A percentile compares a stretch with the other conserved stretches of the same genome.
Conservation (phyloP, 371 early-diverging fungal species). For the Basidiobolus meristosporus region DNA sequence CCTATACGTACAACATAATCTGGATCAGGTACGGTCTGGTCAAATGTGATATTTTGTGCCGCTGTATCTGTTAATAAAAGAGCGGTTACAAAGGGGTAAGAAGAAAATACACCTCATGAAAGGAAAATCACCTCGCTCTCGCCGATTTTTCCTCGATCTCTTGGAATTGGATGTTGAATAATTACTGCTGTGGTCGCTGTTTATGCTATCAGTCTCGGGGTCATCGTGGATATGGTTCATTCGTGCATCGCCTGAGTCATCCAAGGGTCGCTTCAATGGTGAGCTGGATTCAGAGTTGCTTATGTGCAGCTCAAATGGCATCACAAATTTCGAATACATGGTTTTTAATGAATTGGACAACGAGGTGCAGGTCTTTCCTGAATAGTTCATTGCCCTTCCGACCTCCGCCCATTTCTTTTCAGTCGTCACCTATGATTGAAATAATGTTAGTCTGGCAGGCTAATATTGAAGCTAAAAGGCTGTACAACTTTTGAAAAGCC, state of each 20-base stretch:
- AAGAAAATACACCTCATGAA: no score
- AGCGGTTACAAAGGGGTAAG: no score
- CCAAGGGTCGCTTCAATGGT: slow-evolving; percentile 10
- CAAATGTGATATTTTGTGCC: no score
- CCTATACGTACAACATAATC: no score
- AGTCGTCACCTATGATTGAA: slow-evolving; percentile 32
- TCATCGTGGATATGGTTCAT: no score
- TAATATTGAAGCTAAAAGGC: background rate
- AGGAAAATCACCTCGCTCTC: no score
- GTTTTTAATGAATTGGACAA: slow-evolving; percentile 69
- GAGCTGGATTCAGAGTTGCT: slow-evolving; percentile 1
- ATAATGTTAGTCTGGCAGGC: background rate
- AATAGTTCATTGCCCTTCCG: slow-evolving; percentile 56
- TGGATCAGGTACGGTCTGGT: no score
- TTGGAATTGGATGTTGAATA: no score
- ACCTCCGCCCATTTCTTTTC: slow-evolving; percentile 81
- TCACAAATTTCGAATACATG: slow-evolving; percentile 53
- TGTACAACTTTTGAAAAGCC: slow-evolving; percentile 42
- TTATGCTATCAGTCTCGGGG: no score
- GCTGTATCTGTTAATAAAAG: no score
- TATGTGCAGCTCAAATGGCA: slow-evolving; percentile 71
- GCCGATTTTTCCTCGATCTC: no score
- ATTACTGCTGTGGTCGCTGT: no score
- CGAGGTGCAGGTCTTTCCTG: slow-evolving; percentile 59
- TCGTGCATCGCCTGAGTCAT: background rate